phyloP scores from a whole-genome alignment of 2,329 filamentous ascomycete species.

The Botrytis paeoniae region DNA sequence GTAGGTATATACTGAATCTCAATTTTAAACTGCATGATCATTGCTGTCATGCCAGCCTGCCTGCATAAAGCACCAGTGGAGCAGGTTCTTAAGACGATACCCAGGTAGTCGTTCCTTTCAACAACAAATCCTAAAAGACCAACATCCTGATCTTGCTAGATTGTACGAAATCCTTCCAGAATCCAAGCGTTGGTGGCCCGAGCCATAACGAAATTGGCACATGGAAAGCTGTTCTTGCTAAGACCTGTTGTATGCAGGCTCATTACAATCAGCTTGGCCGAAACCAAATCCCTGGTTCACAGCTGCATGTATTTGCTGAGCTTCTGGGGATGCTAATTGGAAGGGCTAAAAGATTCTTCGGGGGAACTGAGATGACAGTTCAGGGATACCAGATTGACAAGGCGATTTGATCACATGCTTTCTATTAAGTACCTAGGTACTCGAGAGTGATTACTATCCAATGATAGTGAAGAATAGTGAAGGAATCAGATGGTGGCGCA shows the following conservation, averaged over 20 bases:
- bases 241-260: not conserved
- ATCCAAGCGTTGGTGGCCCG: not conserved
- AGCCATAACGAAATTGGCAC: not conserved
- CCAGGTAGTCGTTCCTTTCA: not conserved
- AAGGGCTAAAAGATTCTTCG: not conserved
- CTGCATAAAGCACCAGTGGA: not conserved
- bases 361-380: not conserved
- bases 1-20: not conserved
- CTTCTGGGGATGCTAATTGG: not conserved
- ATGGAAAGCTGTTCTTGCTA: not conserved
- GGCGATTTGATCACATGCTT: not conserved
- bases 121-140: not conserved
- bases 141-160: not conserved
- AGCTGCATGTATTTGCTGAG: not conserved
- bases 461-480: fast-evolving
- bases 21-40: not conserved
- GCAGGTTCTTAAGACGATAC: not conserved
- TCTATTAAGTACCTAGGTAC: not conserved
- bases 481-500: not conserved
- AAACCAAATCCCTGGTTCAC: not conserved
- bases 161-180: not conserved
- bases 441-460: not conserved
- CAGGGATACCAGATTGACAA: not conserved
- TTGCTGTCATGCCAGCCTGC: not conserved
- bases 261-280: not conserved